phyloP scores from a whole-genome alignment of 768 basidiomycete genomes.

The Suillus alpinus region DNA sequence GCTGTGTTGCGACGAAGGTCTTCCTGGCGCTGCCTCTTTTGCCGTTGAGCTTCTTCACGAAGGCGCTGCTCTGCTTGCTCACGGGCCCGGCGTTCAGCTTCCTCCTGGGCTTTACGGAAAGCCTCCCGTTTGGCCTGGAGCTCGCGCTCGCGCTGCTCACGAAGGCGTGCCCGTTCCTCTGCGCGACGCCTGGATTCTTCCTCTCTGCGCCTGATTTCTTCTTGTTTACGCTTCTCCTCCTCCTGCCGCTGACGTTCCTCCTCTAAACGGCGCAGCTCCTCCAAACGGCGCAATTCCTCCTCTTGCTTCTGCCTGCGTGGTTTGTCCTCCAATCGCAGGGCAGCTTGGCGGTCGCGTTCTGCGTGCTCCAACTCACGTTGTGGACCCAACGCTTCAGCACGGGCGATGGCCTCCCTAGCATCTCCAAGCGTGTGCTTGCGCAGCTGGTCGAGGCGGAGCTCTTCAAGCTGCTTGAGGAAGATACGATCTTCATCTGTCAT shows the following conservation, averaged over 20 bases:
- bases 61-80: constrained; percentile 12
- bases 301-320: constrained; percentile 10
- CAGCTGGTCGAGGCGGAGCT: constrained; percentile 14
- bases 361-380: constrained; percentile 16
- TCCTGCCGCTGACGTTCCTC: background rate
- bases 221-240: no score
- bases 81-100: constrained; percentile 19
- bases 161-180: constrained; percentile 14
- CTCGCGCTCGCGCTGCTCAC: constrained; percentile 22
- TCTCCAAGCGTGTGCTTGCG: constrained; percentile 14
- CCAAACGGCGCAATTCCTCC: constrained; percentile 18
- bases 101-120: constrained; percentile 10
- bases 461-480: constrained; percentile 22
- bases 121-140: constrained; percentile 14
- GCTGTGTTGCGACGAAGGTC: constrained; percentile 9
- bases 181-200: constrained; percentile 15
- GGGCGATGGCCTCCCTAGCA: constrained; percentile 18
- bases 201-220: background rate
- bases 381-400: constrained; percentile 18
- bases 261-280: constrained; percentile 11
- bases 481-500: constrained; percentile 22
- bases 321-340: constrained; percentile 12
- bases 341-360: constrained; percentile 19
- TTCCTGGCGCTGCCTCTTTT: constrained; percentile 11
- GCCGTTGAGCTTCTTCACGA: constrained; percentile 7